phyloP scores from a whole-genome alignment of 192 early-diverging fungal genomes.

The Backusella parvicylindrica region DNA sequence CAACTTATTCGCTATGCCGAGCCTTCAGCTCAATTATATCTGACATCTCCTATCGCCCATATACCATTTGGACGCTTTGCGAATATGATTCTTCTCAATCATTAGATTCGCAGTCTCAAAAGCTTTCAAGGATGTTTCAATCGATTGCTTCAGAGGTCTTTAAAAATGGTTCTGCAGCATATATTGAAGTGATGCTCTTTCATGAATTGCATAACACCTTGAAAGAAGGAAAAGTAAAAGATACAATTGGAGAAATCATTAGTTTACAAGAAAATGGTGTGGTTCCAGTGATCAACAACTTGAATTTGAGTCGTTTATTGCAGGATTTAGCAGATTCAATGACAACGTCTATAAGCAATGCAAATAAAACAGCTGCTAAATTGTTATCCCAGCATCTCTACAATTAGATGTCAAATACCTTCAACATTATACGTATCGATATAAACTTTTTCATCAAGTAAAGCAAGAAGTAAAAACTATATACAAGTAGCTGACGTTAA shows the following conservation, averaged over 20 bases:
- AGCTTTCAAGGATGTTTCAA: too few species aligned
- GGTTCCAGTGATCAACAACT: neutral
- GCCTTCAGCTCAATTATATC: neutral
- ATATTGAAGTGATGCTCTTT: neutral
- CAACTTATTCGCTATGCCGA: neutral
- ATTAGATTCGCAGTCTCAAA: too few species aligned
- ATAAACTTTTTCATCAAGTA: too few species aligned
- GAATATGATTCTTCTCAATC: too few species aligned
- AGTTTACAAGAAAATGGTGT: neutral
- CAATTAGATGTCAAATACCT: neutral
- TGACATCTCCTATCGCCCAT: too few species aligned
- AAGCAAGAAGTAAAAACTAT: too few species aligned
- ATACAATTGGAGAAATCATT: neutral
- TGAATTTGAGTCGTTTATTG: neutral
- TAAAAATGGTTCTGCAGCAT: too few species aligned
- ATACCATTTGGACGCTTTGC: too few species aligned
- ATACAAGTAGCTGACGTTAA: too few species aligned
- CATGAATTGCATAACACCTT: neutral
- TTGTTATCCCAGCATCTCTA: neutral
- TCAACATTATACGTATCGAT: neutral
- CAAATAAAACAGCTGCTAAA: neutral
- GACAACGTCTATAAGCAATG: neutral
- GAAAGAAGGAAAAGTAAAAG: neutral
- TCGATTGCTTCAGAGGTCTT: too few species aligned
- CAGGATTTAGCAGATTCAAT: neutral